Conservation (phyloP, 768 basidiomycete species). For the Mycena polygramma region DNA sequence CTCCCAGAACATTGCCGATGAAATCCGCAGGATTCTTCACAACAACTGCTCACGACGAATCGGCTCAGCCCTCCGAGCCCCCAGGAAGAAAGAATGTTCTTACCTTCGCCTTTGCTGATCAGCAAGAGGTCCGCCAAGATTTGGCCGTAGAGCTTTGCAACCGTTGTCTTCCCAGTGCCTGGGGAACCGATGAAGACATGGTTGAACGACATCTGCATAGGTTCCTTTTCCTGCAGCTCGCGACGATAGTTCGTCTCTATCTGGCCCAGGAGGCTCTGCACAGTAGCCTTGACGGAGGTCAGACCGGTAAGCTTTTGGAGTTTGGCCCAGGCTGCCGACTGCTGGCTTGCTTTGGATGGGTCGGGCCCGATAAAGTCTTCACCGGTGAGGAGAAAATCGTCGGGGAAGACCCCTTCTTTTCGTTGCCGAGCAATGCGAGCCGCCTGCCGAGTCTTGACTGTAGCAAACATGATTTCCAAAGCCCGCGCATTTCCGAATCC, state of each 20-base stretch:
- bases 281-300: slow-evolving; percentile 66
- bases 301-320: slow-evolving; percentile 69
- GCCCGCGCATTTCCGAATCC: slow-evolving; percentile 81
- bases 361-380: slow-evolving; percentile 78
- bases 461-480: slow-evolving; percentile 62
- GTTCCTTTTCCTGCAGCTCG: slow-evolving; percentile 68
- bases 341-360: slow-evolving; percentile 61
- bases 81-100: slow-evolving; percentile 16
- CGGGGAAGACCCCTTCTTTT: slow-evolving; percentile 49
- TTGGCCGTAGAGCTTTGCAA: slow-evolving; percentile 75
- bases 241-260: slow-evolving; percentile 70
- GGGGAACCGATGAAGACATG: slow-evolving; percentile 77
- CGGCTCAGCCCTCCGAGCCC: background rate
- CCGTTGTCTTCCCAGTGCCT: slow-evolving; percentile 80
- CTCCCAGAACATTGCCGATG: slow-evolving; percentile 68
- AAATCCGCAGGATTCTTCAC: slow-evolving; percentile 80
- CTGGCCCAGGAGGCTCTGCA: slow-evolving; percentile 60
- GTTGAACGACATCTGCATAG: slow-evolving; percentile 68
- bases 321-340: slow-evolving; percentile 64
- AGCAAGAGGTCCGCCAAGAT: slow-evolving; percentile 71
- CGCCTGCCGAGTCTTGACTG: slow-evolving; percentile 67
- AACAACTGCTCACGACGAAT: slow-evolving; percentile 56
- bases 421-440: slow-evolving; percentile 59
- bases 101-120: slow-evolving; percentile 83
- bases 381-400: slow-evolving; percentile 65